These are phyloP conservation scores for Beta vulgaris DNA, from an alignment of 148 eudicot genomes.

Conservation along the genomic window DNA sequence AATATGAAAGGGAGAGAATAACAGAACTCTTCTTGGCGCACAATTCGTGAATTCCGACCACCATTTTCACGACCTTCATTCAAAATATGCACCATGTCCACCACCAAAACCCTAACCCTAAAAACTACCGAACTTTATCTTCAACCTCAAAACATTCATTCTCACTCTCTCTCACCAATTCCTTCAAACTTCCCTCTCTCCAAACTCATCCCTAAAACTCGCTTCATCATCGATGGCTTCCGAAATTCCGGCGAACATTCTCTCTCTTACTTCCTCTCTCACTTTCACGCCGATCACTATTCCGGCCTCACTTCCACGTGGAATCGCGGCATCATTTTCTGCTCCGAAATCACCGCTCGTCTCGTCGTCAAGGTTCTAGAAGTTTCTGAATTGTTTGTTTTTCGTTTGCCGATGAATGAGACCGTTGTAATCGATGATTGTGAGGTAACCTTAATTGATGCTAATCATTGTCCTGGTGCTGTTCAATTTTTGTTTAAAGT, in stretches of 20 bases:
- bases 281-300: constrained; percentile 98
- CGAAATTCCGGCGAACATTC: constrained; percentile 63
- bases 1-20: too few relatives aligned
- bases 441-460: constrained; percentile 69
- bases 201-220: constrained; percentile 79
- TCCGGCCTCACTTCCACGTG: constrained; percentile 63
- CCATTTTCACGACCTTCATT: neutral
- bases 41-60: neutral
- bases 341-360: constrained; percentile 60
- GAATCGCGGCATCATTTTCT: constrained; percentile 70
- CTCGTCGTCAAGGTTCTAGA: constrained; percentile 51
- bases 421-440: constrained; percentile 56
- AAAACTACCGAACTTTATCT: constrained; percentile 44
- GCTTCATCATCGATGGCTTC: constrained; percentile 83
- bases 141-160: constrained; percentile 24
- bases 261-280: constrained; percentile 81
- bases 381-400: constrained; percentile 34
- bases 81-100: constrained; percentile 28
- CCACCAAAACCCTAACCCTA: constrained; percentile 58
- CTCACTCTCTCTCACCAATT: constrained; percentile 41
- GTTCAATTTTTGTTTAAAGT: constrained; percentile 78
- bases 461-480: constrained; percentile 98
- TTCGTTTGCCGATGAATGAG: constrained; percentile 37
- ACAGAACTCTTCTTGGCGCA: constrained; percentile 19
- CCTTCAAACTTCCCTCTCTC: constrained; percentile 61